phyloP scores from a whole-genome alignment of 495 filamentous ascomycete genomes.

The Aspergillus conjunctus region DNA sequence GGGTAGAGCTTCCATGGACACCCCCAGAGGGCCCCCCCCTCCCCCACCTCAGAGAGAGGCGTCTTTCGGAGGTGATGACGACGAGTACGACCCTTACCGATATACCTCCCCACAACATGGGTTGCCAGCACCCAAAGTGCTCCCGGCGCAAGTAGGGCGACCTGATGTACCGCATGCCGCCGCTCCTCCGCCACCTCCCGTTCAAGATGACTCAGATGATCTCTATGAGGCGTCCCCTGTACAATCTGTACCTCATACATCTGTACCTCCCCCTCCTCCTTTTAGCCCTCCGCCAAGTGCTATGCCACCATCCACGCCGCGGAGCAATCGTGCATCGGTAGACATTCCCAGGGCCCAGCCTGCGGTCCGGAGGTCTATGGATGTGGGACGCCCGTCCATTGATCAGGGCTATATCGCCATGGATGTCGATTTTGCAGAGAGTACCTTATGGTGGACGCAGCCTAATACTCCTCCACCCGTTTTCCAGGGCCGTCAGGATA shows the following conservation, averaged over 20 bases:
- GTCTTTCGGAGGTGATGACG: conserved; percentile 52
- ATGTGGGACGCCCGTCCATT: conserved; percentile 63
- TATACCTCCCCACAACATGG: conserved; percentile 56
- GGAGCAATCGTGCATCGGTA: conserved; percentile 63
- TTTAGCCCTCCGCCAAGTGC: conserved; percentile 39
- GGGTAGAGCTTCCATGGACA: conserved; percentile 60
- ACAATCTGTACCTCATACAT: conserved; percentile 44
- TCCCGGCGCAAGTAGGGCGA: conserved; percentile 27
- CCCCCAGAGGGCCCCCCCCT: conserved; percentile 70
- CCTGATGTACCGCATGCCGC: conserved; percentile 26
- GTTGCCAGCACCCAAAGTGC: conserved; percentile 34
- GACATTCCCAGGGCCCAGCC: conserved; percentile 60
- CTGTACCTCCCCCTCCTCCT: conserved; percentile 38
- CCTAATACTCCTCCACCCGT: conserved; percentile 71
- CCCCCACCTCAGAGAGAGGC: conserved; percentile 48
- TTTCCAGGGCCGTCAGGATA: conserved; percentile 79
- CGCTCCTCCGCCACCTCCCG: conserved; percentile 36
- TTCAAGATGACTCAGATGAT: conserved; percentile 47
- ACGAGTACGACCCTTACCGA: conserved; percentile 75
- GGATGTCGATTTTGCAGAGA: conserved; percentile 75
- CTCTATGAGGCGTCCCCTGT: conserved; percentile 58
- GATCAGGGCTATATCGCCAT: conserved; percentile 83
- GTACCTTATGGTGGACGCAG: conserved; percentile 82
- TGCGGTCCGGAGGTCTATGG: conserved; percentile 69
- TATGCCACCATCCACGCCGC: conserved; percentile 44